Base-by-base conservation (phyloP, 768 basidiomycete species). In the Pulveroboletus sp. region DNA sequence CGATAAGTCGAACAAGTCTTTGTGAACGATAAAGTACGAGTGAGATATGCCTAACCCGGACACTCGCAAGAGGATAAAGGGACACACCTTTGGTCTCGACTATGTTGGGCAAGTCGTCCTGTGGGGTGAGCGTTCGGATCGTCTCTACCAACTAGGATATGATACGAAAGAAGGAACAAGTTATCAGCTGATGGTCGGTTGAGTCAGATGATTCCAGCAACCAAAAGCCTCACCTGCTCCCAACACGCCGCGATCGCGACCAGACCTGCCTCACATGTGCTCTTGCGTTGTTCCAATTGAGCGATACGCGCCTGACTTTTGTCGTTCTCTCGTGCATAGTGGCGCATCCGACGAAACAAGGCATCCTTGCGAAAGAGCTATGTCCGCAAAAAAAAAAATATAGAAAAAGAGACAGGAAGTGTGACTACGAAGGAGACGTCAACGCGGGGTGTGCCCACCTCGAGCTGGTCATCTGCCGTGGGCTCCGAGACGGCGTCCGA, bases 281-380 rank as follows among this genome's bases (percentile, higher is more conserved):
- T 74, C 65, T 83, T 84, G 56, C 81, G 76, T 51, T 73, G 74
- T 64, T 89, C 85, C 28, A 92, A 65, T 56, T 84, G 78, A 39
- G 75, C 74, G 46, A 89, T 79, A 48, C 78, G 78, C 58, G 70
- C 64, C 61, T 79, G 75, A 53, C 78, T 79, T 39, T 86, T 79
- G 55, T 85, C 80, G 66, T 83, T 73, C 71, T 89, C 83, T 53
- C 86, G 79, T 48, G 82, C 80, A 66, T 92, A 91, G 60, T 90
- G 81, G 60, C 76, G 82, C 89, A 93, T 91, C 51, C 87, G 76
- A 36, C 90, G 78, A 67, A 82, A 92, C 43, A 93, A 83, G 38
- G 90, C 90, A 59, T 89, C 88, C 67, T 93, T 92, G 54, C 86
- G 81, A 66, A 89, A 92, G n/a, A 78, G 72, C 89, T 92, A 48